Evolutionary conservation across 2,329 filamentous ascomycete species (phyloP), one percentile per base, ranked within the genome.

Genomic region (Fusarium burgessii): DNA sequence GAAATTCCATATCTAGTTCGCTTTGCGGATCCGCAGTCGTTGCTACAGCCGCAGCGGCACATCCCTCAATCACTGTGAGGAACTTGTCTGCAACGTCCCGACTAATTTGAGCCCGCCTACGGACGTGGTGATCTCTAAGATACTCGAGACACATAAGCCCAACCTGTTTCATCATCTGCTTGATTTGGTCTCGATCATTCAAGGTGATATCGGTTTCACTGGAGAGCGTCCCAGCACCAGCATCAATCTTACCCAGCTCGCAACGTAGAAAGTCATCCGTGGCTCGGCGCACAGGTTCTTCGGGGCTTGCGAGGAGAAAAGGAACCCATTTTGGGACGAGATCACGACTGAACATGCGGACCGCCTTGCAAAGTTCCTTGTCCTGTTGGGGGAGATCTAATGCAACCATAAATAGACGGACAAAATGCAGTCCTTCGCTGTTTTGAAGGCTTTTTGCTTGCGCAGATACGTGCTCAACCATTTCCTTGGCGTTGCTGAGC

Each of bases 261-360:
- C 82, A 77, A 6, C 81, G 76, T 20, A 89, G 63, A 58, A 89
- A 83, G 1, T 73, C 69, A 55, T 86, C 82, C 7, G 85, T 82
- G 5, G 80, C 80, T 10, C 66, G 70, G 52, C 83, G 82, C 18
- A 88, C 82, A 5, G 76, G 71, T 8, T 77, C 64, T 51, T 88
- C 85, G 27, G 80, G 81, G 68, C 84, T 86, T 11, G 81, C 83
- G 35, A 90, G 77, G 27, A 89, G 76, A 27, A 80, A 79, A 3
- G 88, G 87, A 7, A 80, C 84, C 88, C 88, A 90, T n/a, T 77
- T 70, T 1, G 84, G 81, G 6, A 82, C 73, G 7, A 73, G 70
- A 12, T 70, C 62, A 13, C 80, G 58, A 36, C 73, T 74, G 41
- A 60, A 74, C 2, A 57, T 40, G 20, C 74, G 73, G 32, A 80